Conservation (phyloP, 805 yeast genomes). For the Metschnikowia reukaufii region DNA sequence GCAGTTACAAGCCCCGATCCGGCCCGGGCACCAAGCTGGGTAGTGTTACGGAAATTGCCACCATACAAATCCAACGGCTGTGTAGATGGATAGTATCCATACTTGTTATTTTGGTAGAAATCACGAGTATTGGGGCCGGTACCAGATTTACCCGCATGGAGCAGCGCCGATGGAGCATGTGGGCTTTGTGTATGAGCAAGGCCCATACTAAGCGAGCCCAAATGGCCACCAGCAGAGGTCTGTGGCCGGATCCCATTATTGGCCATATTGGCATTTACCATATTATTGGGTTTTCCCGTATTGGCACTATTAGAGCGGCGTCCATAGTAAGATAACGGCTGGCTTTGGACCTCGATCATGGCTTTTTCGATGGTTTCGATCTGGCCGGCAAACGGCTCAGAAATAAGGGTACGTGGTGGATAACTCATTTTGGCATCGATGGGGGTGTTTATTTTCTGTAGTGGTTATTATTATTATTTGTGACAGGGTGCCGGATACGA, state of each 20-base stretch:
- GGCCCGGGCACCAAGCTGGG: background rate
- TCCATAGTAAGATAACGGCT: slow-evolving; percentile 26
- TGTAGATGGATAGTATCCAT: slow-evolving; percentile 7
- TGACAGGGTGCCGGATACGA: too few species aligned
- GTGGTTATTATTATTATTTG: background rate
- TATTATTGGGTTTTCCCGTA: background rate
- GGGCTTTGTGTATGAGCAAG: background rate
- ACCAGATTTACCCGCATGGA: background rate
- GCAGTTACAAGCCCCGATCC: background rate
- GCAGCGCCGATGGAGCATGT: background rate
- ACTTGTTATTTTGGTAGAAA: slow-evolving; percentile 10
- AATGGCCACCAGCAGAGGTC: background rate
- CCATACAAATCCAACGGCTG: slow-evolving; percentile 3
- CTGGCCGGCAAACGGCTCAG: slow-evolving; percentile 37
- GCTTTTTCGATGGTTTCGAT: slow-evolving; percentile 33
- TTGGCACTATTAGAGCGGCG: slow-evolving; percentile 16
- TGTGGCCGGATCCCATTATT: background rate
- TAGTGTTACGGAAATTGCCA: background rate
- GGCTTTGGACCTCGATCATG: slow-evolving; percentile 34
- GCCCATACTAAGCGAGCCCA: background rate
- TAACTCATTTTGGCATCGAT: slow-evolving; percentile 7
- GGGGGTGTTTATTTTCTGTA: background rate
- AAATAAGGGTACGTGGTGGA: slow-evolving; percentile 27
- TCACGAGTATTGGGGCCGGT: background rate
- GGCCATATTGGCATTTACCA: too few species aligned